Evolutionary conservation across 768 basidiomycete genomes (phyloP), one percentile per base, ranked within the genome.

Genomic region (Pulveroboletus sp.): DNA sequence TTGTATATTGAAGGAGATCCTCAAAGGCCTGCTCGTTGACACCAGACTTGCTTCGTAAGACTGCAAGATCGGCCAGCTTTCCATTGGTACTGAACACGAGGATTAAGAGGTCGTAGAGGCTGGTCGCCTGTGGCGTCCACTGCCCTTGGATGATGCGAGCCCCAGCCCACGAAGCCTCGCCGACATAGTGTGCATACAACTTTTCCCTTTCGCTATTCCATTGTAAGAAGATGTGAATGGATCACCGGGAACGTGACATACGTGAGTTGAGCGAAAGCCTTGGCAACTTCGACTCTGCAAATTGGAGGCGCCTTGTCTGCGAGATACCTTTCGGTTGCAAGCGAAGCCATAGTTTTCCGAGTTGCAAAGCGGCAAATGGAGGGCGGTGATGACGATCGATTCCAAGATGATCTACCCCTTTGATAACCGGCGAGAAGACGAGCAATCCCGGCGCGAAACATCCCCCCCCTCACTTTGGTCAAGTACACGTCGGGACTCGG

Each of bases 91-190:
- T 82, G 71, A 90, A 89, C 0, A 75, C 81, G 43, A 81, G 66
- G 58, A 87, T 80, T 60, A 91, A 68, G 8, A 90, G 75, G 68
- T 89, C 85, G 60, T 85, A 85, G 39, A 90, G 75, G 60, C 74
- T 74, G 53, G 71, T 62, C 5, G 87, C 87, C 53, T 87, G 77
- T 1, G 82, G 74, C 0, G 90, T 88, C 87, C 86, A 90, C 72
- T 93, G 90, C 38, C 73, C 84, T 70, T 90, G 86, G 46, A 91
- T 87, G 67, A 94, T 86, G 34, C 86, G 77, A 42, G 80, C 87
- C 24, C 91, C 91, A 0, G 87, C 87, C 91, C 91, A 94, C 2
- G 83, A 81, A 6, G 90, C 90, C 54, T 79, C 60, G 17, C 75
- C 77, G 13, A 90, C 43, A 60, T 78, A 82, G 66, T 93, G 88